Base-by-base conservation (phyloP, 2,329 filamentous ascomycete genomes). In the Botrytis deweyae region DNA sequence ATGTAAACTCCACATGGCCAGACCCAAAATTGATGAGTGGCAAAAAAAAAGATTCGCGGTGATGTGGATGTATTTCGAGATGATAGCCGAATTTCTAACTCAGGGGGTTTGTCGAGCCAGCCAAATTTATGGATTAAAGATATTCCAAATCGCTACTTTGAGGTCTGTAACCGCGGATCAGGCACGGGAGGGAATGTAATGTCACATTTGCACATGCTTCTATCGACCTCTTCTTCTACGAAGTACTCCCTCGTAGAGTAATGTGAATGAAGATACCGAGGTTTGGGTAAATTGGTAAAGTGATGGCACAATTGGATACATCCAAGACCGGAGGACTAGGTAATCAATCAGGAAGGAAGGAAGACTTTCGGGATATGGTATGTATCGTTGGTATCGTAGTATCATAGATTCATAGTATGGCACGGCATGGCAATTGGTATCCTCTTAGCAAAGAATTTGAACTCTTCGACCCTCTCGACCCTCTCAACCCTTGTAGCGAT, bases 401-500 rank as follows among this genome's bases (percentile, higher is more conserved):
- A 33, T 33, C 33, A 33, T 29, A 29, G 29, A 29, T 29, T 29
- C 29, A 29, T 52, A 25, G 49, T 16, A n/a, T 55, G 49, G 25
- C 49, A 55, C 25, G 25, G 49, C 25, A 52, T n/a, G 49, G 12
- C 49, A n/a, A n/a, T 52, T n/a, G 10, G 49, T 20, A 25, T 52
- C 46, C 20, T 52, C 7, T 52, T 5, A 25, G 10, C 12, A 16
- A 3, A 52, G 6, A 14, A 16, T n/a, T n/a, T n/a, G 49, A 52
- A 38, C 5, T 49, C 22, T 49, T 49, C 44, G 20, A 49, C 22
- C 4, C 49, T n/a, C 25, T 42, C 16, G 49, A 52, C 22, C 22
- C 49, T 40, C 22, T 64, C 4, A 4, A 70, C 36, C 70, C 63
- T 16, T 68, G 63, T 46, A 49, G 63, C 70, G 70, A 72, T 72